phyloP scores from a whole-genome alignment of 768 basidiomycete genomes.

The Amyloporia xantha region DNA sequence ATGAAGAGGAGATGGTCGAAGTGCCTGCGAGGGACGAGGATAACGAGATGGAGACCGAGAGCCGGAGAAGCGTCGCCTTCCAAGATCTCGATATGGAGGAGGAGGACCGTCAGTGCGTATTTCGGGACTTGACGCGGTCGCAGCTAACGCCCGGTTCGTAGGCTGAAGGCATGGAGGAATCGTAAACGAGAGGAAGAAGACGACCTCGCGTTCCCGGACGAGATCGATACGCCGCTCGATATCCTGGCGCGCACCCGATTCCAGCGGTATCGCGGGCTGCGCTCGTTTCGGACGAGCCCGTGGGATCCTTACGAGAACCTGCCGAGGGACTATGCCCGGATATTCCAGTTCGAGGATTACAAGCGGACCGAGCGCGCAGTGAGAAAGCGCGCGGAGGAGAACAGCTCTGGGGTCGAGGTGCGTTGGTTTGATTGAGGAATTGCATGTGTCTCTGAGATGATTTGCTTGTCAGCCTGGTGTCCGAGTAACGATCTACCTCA shows the following conservation, averaged over 20 bases:
- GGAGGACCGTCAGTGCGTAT: conserved; percentile 76
- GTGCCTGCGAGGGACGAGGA: conserved; percentile 54
- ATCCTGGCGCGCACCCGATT: conserved; percentile 75
- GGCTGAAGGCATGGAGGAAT: conserved; percentile 60
- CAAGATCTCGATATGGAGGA: conserved; percentile 79
- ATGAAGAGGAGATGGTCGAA: conserved; percentile 60
- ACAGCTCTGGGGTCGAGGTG: conserved; percentile 60
- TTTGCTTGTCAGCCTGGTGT: conserved; percentile 63
- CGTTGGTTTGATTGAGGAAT: not conserved
- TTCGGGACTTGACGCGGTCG: not conserved
- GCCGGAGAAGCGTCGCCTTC: conserved; percentile 48
- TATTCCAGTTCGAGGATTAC: conserved; percentile 97
- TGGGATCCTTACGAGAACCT: conserved; percentile 98
- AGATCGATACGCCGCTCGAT: conserved; percentile 90
- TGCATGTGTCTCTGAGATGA: not conserved
- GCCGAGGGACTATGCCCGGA: conserved; percentile 87
- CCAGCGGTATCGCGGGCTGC: conserved; percentile 86
- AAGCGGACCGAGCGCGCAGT: conserved; percentile 75
- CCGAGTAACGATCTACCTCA: conserved; percentile 71
- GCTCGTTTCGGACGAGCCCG: conserved; percentile 89
- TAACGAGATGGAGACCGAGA: conserved; percentile 60
- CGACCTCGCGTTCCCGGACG: conserved; percentile 89
- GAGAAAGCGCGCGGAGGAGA: conserved; percentile 57
- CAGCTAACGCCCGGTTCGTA: conserved; percentile 22
- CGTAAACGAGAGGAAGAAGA: conserved; percentile 73